Percentiles rank a stretch among this genome's conserved stretches.
phyloP scores from a whole-genome alignment of 1,284 basidiomycete genomes.

The Austroboletus rostrupii region DNA sequence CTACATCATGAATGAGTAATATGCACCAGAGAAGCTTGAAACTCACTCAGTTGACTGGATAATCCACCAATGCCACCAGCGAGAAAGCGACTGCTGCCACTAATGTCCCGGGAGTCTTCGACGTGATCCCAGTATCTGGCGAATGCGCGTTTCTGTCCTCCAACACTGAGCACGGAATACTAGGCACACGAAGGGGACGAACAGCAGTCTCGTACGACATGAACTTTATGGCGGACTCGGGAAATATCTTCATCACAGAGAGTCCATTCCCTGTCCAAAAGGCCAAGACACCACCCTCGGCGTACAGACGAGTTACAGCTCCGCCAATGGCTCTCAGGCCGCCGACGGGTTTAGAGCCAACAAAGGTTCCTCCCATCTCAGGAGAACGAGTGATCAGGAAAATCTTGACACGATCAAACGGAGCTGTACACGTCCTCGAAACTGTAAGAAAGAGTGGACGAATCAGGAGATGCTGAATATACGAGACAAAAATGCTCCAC shows the following conservation, averaged over 20 bases:
- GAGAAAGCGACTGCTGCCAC: constrained; percentile 88
- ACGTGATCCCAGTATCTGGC: constrained; percentile 91
- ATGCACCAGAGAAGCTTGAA: neutral
- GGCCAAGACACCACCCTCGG: constrained; percentile 81
- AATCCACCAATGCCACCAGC: constrained; percentile 96
- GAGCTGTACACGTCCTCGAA: constrained; percentile 93
- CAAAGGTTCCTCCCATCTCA: constrained; percentile 55
- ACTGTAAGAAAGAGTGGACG: constrained; percentile 44
- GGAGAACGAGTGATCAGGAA: constrained; percentile 89
- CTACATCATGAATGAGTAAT: constrained; percentile 37
- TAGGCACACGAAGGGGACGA: constrained; percentile 32
- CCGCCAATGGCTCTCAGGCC: constrained; percentile 68
- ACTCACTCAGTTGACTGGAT: constrained; percentile 84
- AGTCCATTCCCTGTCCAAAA: constrained; percentile 93
- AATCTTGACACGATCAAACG: constrained; percentile 95
- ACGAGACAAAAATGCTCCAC: constrained; percentile 41
- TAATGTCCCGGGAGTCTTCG: constrained; percentile 86
- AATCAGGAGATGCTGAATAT: constrained; percentile 6
- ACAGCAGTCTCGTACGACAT: constrained; percentile 91
- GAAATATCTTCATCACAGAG: constrained; percentile 90
- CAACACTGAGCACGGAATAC: constrained; percentile 17
- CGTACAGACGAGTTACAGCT: constrained; percentile 79
- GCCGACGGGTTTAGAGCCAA: constrained; percentile 44
- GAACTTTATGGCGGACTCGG: constrained; percentile 98
- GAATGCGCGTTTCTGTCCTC: constrained; percentile 81